phyloP scores from a whole-genome alignment of 805 yeast genomes.

The Yarrowia sp. region DNA sequence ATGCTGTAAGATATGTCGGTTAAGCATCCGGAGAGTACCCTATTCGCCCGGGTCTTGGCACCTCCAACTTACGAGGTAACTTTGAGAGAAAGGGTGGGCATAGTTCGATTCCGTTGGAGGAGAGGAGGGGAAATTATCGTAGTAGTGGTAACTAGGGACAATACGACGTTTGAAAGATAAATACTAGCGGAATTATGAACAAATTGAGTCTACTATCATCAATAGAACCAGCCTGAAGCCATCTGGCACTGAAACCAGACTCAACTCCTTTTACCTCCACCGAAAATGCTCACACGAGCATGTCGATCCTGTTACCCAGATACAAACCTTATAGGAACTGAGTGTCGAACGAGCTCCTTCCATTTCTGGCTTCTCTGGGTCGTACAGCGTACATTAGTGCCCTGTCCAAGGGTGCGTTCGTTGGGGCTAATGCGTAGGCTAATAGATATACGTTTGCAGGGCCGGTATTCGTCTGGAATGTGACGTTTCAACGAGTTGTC shows the following conservation, averaged over 20 bases:
- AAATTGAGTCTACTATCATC: too few relatives aligned
- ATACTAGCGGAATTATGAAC: too few relatives aligned
- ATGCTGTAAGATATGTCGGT: conserved; percentile 14
- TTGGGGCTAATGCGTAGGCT: not conserved
- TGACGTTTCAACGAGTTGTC: not conserved
- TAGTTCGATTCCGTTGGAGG: not conserved
- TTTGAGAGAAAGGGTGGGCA: conserved; percentile 8
- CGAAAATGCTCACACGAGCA: conserved; percentile 16
- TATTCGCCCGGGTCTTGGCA: conserved; percentile 1
- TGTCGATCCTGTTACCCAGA: conserved; percentile 9
- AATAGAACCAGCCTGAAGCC: too few relatives aligned
- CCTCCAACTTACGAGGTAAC: not conserved
- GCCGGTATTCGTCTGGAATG: conserved; percentile 1
- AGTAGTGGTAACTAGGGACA: not conserved
- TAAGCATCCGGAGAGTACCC: conserved; percentile 21
- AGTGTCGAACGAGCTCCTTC: conserved; percentile 30
- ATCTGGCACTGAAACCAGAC: too few relatives aligned
- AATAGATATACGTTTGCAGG: not conserved
- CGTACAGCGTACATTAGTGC: not conserved
- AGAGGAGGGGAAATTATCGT: not conserved
- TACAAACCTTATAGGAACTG: not conserved
- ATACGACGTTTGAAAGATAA: not conserved
- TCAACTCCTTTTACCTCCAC: not conserved
- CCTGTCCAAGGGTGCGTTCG: not conserved
- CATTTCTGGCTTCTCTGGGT: not conserved